Conservation (phyloP, 1,139 yeast species). For the Arxiozyma heterogenica region DNA sequence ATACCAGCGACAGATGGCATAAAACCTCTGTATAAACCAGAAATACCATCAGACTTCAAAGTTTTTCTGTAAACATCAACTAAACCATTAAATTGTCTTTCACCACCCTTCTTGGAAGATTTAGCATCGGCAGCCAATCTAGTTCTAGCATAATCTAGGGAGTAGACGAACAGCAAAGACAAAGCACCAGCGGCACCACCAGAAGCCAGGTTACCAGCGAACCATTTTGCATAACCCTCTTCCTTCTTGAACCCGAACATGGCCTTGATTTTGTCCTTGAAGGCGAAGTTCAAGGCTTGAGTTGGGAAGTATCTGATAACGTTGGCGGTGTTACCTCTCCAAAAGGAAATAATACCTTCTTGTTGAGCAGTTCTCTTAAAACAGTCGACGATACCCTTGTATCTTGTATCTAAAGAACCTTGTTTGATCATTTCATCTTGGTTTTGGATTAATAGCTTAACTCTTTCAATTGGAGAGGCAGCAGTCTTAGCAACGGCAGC, state of each 20-base stretch:
- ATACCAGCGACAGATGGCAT: constrained; percentile 14
- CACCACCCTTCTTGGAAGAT: constrained; percentile 5
- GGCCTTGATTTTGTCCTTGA: constrained; percentile 13
- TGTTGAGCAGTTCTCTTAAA: constrained; percentile 13
- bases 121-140: constrained; percentile 10
- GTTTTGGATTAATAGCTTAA: constrained; percentile 13
- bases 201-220: constrained; percentile 8
- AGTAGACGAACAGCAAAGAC: constrained; percentile 8
- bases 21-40: constrained; percentile 14
- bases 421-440: constrained; percentile 15
- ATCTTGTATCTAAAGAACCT: constrained; percentile 13
- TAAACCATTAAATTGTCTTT: constrained; percentile 15
- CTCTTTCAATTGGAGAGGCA: constrained; percentile 17
- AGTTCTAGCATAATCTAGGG: constrained; percentile 10
- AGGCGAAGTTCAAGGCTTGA: constrained; percentile 15
- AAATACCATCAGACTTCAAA: constrained; percentile 12
- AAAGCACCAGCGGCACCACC: constrained; percentile 9
- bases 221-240: constrained; percentile 8
- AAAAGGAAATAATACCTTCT: constrained; percentile 13
- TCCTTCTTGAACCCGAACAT: constrained; percentile 12
- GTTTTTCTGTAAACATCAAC: constrained; percentile 15
- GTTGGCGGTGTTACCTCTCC: constrained; percentile 16
- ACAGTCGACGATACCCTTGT: constrained; percentile 13
- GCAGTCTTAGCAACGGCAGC: constrained; percentile 17
- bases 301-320: constrained; percentile 16